phyloP scores from a whole-genome alignment of 2,329 filamentous ascomycete genomes.

The Torrubiellomyces zombiae region DNA sequence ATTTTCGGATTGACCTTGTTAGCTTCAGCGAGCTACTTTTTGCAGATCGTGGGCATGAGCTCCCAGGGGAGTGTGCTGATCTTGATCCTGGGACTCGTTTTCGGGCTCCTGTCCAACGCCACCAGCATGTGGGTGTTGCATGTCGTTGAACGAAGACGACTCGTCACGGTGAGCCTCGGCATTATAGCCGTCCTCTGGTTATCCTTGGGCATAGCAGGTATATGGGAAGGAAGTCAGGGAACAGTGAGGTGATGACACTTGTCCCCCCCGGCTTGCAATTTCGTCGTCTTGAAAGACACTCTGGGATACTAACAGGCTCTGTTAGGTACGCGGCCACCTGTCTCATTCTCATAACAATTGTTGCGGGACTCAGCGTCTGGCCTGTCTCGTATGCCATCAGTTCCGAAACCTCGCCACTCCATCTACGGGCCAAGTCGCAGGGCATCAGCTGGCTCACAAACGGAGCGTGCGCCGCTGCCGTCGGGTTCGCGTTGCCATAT shows the following conservation, averaged over 20 bases:
- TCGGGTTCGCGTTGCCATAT: slow-evolving; percentile 31
- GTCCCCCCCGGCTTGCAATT: too few relatives aligned
- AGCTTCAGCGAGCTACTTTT: slow-evolving; percentile 23
- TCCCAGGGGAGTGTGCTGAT: slow-evolving; percentile 20
- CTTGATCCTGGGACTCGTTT: slow-evolving; percentile 25
- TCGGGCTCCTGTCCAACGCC: slow-evolving; percentile 27
- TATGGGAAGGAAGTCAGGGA: slow-evolving; percentile 12
- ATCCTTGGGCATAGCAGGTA: slow-evolving; percentile 29
- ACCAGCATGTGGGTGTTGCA: slow-evolving; percentile 25
- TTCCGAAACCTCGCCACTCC: slow-evolving; percentile 25
- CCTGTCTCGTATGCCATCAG: slow-evolving; percentile 23
- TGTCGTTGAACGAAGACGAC: slow-evolving; percentile 19
- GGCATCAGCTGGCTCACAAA: slow-evolving; percentile 25
- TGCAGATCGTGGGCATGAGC: slow-evolving; percentile 17
- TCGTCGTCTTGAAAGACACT: too few relatives aligned
- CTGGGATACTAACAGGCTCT: neutral
- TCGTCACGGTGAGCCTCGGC: slow-evolving; percentile 19
- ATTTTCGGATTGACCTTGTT: slow-evolving; percentile 28
- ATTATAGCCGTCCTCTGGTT: slow-evolving; percentile 22
- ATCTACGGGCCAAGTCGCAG: slow-evolving; percentile 24
- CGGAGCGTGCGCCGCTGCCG: slow-evolving; percentile 21
- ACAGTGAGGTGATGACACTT: too few relatives aligned
- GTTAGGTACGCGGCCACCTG: slow-evolving; percentile 13
- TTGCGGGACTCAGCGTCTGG: slow-evolving; percentile 24
- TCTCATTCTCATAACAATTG: slow-evolving; percentile 26